phyloP scores from a whole-genome alignment of 495 filamentous ascomycete genomes.

The Niebla homalea region DNA sequence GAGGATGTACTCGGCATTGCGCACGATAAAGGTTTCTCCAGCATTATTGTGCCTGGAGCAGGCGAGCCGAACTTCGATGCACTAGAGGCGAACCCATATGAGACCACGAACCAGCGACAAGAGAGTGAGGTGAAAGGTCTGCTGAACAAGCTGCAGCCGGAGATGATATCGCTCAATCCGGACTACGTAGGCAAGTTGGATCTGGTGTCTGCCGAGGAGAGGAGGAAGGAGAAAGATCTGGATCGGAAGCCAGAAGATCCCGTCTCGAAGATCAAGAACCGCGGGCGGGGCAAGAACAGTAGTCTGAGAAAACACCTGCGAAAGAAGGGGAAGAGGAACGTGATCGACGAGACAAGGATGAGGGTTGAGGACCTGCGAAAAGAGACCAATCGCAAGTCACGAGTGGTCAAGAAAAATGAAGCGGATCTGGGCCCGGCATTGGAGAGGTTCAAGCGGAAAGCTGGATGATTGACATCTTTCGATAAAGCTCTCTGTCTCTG shows the following conservation, averaged over 20 bases:
- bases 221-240: slow-evolving; percentile 57
- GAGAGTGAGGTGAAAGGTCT: slow-evolving; percentile 81
- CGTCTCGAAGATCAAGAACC: slow-evolving; percentile 56
- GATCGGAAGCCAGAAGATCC: slow-evolving; percentile 59
- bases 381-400: slow-evolving; percentile 45
- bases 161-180: slow-evolving; percentile 92
- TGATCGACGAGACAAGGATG: slow-evolving; percentile 77
- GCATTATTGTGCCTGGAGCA: slow-evolving; percentile 78
- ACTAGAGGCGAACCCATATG: slow-evolving; percentile 90
- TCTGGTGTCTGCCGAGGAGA: slow-evolving; percentile 56
- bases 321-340: slow-evolving; percentile 79
- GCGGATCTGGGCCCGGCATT: slow-evolving; percentile 59
- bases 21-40: slow-evolving; percentile 77
- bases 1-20: slow-evolving; percentile 82
- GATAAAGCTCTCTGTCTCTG: too few species aligned
- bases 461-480: neutral
- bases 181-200: slow-evolving; percentile 81
- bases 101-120: slow-evolving; percentile 81
- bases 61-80: slow-evolving; percentile 96
- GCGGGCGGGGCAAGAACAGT: slow-evolving; percentile 83
- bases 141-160: slow-evolving; percentile 86
- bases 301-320: slow-evolving; percentile 71
- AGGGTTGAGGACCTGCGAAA: slow-evolving; percentile 55
- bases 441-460: slow-evolving; percentile 51
- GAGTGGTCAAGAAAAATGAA: slow-evolving; percentile 47